Conservation (phyloP, 2,329 filamentous ascomycete genomes). For the Alternaria consortialis region DNA sequence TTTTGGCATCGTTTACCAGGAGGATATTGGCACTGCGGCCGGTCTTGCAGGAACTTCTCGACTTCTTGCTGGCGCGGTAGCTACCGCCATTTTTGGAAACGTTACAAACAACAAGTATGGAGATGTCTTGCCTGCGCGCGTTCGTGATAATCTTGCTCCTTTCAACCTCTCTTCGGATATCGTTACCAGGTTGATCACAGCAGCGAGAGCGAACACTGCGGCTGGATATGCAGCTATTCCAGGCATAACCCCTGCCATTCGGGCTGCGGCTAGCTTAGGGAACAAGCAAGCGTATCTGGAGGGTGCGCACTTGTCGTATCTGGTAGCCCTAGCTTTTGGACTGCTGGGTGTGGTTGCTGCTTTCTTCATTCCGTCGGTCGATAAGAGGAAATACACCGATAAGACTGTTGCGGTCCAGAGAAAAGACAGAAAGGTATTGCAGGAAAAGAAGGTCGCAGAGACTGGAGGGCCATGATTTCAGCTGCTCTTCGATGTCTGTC, state of each 20-base stretch:
- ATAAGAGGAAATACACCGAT: slow-evolving; percentile 39
- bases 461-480: neutral
- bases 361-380: slow-evolving; percentile 39
- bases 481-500: neutral
- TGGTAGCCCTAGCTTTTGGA: slow-evolving; percentile 46
- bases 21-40: slow-evolving; percentile 44
- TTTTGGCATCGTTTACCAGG: slow-evolving; percentile 42
- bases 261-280: slow-evolving; percentile 34
- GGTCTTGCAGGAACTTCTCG: slow-evolving; percentile 42
- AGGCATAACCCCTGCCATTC: slow-evolving; percentile 39
- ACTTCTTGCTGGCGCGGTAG: slow-evolving; percentile 39
- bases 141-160: slow-evolving; percentile 26
- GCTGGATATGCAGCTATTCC: slow-evolving; percentile 40
- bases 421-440: slow-evolving; percentile 32
- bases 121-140: slow-evolving; percentile 18
- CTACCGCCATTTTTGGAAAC: slow-evolving; percentile 41
- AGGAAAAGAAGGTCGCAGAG: slow-evolving; percentile 29
- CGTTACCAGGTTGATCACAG: slow-evolving; percentile 29
- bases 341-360: slow-evolving; percentile 37
- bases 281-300: slow-evolving; percentile 43
- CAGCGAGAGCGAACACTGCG: slow-evolving; percentile 35
- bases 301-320: slow-evolving; percentile 38
- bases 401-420: slow-evolving; percentile 42
- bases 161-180: slow-evolving; percentile 28
- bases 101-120: slow-evolving; percentile 43